A percentile compares a stretch with the other conserved stretches of the same genome.
phyloP scores from a whole-genome alignment of 345 rosid species.

The Eucalyptus fibrosa region DNA sequence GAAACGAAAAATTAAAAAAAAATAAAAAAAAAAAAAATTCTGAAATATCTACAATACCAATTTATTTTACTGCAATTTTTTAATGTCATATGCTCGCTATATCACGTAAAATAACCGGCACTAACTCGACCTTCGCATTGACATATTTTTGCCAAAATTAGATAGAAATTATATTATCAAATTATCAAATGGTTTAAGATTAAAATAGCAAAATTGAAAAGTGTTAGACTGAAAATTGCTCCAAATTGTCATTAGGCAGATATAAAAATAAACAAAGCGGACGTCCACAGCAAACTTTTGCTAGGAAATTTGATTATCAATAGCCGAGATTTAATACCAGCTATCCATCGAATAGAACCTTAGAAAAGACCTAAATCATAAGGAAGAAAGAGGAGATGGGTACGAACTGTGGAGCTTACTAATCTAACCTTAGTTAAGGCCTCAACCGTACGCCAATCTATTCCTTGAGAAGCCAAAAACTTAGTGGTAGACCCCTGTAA shows the following conservation, averaged over 20 bases:
- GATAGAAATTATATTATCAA: too few relatives aligned
- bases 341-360: too few relatives aligned
- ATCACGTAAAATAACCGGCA: accelerated
- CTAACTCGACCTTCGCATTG: accelerated
- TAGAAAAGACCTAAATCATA: too few relatives aligned
- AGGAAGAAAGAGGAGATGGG: too few relatives aligned
- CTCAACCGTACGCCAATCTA: neutral
- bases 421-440: neutral
- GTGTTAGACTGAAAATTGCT: accelerated
- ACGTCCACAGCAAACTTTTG: too few relatives aligned
- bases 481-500: too few relatives aligned
- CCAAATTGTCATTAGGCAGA: accelerated
- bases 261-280: accelerated
- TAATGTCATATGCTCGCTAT: accelerated
- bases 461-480: neutral
- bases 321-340: accelerated
- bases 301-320: too few relatives aligned
- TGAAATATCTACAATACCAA: too few relatives aligned
- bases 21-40: too few relatives aligned
- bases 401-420: neutral
- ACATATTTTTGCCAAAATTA: too few relatives aligned
- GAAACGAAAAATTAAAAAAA: too few relatives aligned
- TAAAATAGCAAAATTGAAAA: accelerated
- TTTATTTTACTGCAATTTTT: too few relatives aligned
- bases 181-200: accelerated